A percentile compares a stretch with the other conserved stretches of the same genome.
Conservation (phyloP, 768 basidiomycete species). For the Suillus placidus region DNA sequence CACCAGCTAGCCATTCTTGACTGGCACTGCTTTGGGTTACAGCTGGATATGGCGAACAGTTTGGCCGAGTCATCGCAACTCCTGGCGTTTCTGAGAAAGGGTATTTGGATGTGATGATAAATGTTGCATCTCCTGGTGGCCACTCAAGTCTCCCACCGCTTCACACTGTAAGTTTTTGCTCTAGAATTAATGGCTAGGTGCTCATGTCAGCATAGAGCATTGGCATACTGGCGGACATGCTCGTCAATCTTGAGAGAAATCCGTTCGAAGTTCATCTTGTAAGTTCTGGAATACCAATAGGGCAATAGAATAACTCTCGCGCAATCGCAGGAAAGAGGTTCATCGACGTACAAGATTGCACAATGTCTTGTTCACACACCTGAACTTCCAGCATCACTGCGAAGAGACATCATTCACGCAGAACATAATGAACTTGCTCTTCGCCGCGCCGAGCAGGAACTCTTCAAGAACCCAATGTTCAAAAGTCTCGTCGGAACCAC, state of each 20-base stretch:
- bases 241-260: slow-evolving; percentile 70
- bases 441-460: slow-evolving; percentile 48
- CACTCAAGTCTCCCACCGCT: slow-evolving; percentile 84
- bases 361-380: slow-evolving; percentile 72
- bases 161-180: slow-evolving; percentile 60
- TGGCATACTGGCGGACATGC: slow-evolving; percentile 73
- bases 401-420: slow-evolving; percentile 51
- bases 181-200: slow-evolving; percentile 9
- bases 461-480: slow-evolving; percentile 42
- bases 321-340: slow-evolving; percentile 53
- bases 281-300: slow-evolving; percentile 15
- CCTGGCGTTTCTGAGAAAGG: slow-evolving; percentile 80
- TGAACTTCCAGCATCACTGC: slow-evolving; percentile 49
- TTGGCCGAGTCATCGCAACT: slow-evolving; percentile 57
- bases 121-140: slow-evolving; percentile 72
- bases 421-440: slow-evolving; percentile 53
- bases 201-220: slow-evolving; percentile 57
- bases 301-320: not conserved
- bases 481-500: slow-evolving; percentile 62
- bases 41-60: slow-evolving; percentile 54
- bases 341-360: slow-evolving; percentile 60
- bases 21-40: slow-evolving; percentile 12
- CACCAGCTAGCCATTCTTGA: not conserved
- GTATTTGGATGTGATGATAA: slow-evolving; percentile 60
- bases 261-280: slow-evolving; percentile 59